phyloP scores from a whole-genome alignment of 352 stramenopile species.

The Pythium folliculosum region DNA sequence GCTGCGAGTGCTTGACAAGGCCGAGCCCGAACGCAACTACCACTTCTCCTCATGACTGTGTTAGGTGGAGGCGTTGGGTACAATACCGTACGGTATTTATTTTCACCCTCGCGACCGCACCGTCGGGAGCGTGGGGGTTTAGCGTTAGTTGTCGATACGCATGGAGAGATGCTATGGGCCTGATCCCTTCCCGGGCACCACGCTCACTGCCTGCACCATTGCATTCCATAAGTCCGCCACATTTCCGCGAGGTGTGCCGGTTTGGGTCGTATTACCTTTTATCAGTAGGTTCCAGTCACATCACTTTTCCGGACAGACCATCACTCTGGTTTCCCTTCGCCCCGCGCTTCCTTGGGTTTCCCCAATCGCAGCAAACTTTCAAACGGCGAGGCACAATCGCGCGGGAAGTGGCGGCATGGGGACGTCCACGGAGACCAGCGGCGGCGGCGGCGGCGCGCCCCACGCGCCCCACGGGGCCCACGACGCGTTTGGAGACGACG shows the following conservation, averaged over 20 bases:
- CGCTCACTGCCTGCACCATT: too few species aligned
- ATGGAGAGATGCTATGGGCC: too few species aligned
- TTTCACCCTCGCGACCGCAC: too few species aligned
- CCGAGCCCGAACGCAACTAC: constrained; percentile 39
- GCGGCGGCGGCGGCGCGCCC: background rate
- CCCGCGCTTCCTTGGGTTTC: background rate
- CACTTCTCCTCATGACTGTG: constrained; percentile 10
- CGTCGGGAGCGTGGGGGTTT: too few species aligned
- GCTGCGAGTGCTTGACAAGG: constrained; percentile 35
- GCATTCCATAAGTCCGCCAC: too few species aligned
- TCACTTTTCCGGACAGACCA: constrained; percentile 8
- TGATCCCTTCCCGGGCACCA: too few species aligned
- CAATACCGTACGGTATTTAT: background rate
- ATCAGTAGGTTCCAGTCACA: background rate
- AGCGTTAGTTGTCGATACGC: too few species aligned
- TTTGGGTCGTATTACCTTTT: too few species aligned
- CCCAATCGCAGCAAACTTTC: background rate
- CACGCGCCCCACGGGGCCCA: background rate
- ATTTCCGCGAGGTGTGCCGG: too few species aligned
- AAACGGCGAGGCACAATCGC: constrained; percentile 1
- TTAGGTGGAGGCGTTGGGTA: background rate
- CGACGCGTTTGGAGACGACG: constrained; percentile 33
- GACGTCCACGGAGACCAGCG: background rate
- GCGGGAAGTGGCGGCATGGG: constrained; percentile 9
- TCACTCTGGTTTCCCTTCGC: constrained; percentile 22